Evolutionary conservation across 495 filamentous ascomycete genomes (phyloP).

Genomic region (Neurospora sp.): DNA sequence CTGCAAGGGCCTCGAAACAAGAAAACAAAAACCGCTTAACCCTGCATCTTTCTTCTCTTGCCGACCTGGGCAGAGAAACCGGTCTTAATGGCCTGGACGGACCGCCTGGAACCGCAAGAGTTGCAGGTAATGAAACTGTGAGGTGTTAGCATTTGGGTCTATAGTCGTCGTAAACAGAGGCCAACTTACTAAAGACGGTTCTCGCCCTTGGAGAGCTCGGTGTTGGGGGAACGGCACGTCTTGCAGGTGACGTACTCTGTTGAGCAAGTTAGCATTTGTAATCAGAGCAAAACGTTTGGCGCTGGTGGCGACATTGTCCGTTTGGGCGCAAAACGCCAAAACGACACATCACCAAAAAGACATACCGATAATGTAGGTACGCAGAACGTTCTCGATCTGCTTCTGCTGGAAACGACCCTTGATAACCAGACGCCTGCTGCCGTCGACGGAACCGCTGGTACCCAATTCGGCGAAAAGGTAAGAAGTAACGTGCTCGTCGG

Average conservation of each 20-base stretch:
- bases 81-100: conserved; percentile 95
- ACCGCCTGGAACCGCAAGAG: conserved; percentile 81
- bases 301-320: background rate
- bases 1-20: conserved; percentile 1
- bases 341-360: conserved; percentile 1
- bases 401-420: conserved; percentile 98
- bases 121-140: conserved; percentile 37
- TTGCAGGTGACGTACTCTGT: conserved; percentile 98
- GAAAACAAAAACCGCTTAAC: conserved; percentile 14
- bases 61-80: conserved; percentile 98
- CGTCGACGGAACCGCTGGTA: conserved; percentile 90
- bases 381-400: conserved; percentile 89
- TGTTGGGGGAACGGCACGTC: conserved; percentile 89
- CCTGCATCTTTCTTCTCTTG: conserved; percentile 67
- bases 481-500: conserved; percentile 91
- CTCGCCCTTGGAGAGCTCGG: conserved; percentile 95
- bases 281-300: background rate
- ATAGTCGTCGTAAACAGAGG: conserved; percentile 56
- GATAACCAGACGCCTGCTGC: conserved; percentile 86
- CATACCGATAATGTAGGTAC: conserved; percentile 77
- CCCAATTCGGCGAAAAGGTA: conserved; percentile 98
- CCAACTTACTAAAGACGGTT: conserved; percentile 58
- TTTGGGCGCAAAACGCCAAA: background rate
- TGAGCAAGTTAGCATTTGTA: conserved; percentile 3
- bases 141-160: conserved; percentile 21